Percentiles rank a stretch among this genome's conserved stretches.
phyloP scores from a whole-genome alignment of 129 eudicot species.

The Heracleum sosnowskyi region DNA sequence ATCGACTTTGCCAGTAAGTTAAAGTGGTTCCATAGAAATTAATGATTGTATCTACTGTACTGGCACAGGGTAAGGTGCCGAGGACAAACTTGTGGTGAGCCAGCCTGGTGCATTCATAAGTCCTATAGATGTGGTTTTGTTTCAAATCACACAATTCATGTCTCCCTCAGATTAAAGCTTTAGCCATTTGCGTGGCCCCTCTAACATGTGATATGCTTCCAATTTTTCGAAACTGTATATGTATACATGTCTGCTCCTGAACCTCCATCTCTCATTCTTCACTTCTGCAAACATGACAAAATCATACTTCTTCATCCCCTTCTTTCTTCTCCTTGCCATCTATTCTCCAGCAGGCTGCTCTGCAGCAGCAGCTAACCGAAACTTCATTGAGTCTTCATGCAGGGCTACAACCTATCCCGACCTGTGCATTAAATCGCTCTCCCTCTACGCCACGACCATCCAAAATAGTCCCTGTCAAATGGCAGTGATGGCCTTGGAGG shows the following conservation, averaged over 20 bases:
- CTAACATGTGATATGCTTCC: background rate
- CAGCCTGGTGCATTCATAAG: background rate
- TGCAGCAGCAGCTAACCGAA: conserved; percentile 14
- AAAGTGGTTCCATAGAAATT: background rate
- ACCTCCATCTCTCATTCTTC: background rate
- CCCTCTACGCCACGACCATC: conserved; percentile 40
- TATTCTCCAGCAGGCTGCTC: conserved; percentile 12
- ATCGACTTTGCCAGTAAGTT: too few relatives aligned
- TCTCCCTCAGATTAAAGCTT: background rate
- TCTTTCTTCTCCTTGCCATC: conserved; percentile 1
- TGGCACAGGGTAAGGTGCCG: background rate
- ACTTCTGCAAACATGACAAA: background rate
- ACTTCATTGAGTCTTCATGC: conserved; percentile 57
- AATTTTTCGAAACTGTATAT: background rate
- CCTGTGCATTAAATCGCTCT: conserved; percentile 49
- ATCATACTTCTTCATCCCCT: background rate
- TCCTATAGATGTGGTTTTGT: background rate
- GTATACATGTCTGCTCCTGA: background rate
- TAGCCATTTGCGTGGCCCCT: background rate
- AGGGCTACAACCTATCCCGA: conserved; percentile 47
- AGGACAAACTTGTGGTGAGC: background rate
- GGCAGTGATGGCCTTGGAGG: conserved; percentile 41
- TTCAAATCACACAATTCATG: background rate
- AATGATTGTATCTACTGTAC: background rate
- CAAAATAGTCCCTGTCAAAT: conserved; percentile 39